Conservation (phyloP, 2,329 filamentous ascomycete genomes). For the Trichoderma sp. region DNA sequence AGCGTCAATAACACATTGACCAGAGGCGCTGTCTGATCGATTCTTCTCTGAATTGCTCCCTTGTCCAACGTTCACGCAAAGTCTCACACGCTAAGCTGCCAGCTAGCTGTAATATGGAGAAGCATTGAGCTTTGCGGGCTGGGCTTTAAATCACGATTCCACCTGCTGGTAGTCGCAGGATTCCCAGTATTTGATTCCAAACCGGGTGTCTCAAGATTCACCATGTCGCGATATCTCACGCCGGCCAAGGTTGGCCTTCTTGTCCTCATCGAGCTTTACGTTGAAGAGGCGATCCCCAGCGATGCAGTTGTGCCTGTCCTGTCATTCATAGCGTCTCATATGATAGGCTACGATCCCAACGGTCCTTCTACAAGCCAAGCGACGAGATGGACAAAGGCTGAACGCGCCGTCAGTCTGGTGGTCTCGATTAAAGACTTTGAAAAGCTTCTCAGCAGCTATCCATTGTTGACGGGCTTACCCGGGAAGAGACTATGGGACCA, state of each 20-base stretch:
- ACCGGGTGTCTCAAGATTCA: not conserved
- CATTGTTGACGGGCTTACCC: conserved; percentile 57
- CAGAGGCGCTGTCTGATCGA: not conserved
- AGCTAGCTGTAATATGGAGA: not conserved
- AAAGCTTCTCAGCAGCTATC: conserved; percentile 51
- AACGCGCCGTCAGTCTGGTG: conserved; percentile 50
- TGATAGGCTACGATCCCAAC: conserved; percentile 50
- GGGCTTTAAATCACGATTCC: not conserved
- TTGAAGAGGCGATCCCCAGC: conserved; percentile 64
- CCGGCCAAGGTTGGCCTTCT: conserved; percentile 83
- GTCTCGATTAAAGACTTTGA: conserved; percentile 59
- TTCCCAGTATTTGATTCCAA: not conserved
- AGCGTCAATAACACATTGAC: not conserved
- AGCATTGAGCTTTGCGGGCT: not conserved
- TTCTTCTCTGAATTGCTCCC: not conserved
- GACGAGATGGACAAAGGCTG: conserved; percentile 47
- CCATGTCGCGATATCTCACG: conserved; percentile 81
- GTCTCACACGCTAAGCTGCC: not conserved
- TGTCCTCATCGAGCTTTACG: conserved; percentile 77
- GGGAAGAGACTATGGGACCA: conserved; percentile 85
- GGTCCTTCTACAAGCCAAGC: conserved; percentile 29
- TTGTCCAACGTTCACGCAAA: not conserved
- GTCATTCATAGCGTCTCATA: conserved; percentile 72
- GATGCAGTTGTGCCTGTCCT: conserved; percentile 71
- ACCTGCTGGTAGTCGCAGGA: not conserved